phyloP scores from a whole-genome alignment of 495 filamentous ascomycete species.

The Penicillium simplicissimum region DNA sequence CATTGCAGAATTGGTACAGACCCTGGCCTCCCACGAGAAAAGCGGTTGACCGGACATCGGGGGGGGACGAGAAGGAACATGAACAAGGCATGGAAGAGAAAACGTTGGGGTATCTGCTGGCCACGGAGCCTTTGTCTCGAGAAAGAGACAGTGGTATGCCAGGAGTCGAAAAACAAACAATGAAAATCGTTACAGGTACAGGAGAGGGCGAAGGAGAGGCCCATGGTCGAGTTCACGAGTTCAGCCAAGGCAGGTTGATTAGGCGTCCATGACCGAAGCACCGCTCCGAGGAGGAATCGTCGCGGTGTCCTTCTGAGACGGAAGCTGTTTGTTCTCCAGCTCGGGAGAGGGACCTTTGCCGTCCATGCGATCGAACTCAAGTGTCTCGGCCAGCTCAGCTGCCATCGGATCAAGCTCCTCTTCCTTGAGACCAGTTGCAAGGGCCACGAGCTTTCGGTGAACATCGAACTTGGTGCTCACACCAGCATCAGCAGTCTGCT shows the following conservation, averaged over 20 bases:
- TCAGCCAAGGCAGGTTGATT: neutral
- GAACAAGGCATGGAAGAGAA: conserved; percentile 21
- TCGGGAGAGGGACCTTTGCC: conserved; percentile 39
- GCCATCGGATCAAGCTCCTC: conserved; percentile 52
- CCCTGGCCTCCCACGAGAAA: neutral
- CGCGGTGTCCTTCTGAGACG: conserved; percentile 27
- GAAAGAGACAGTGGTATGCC: conserved; percentile 14
- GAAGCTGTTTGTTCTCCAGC: conserved; percentile 22
- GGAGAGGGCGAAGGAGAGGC: neutral
- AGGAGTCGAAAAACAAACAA: conserved; percentile 37
- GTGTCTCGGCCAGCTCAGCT: conserved; percentile 45
- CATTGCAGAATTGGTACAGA: conserved; percentile 9
- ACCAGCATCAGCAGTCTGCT: conserved; percentile 50
- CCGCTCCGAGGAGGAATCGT: conserved; percentile 29
- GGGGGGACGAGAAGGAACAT: conserved; percentile 18
- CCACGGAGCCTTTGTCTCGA: conserved; percentile 1
- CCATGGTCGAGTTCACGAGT: neutral
- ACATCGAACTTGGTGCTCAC: conserved; percentile 54
- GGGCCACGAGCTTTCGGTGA: conserved; percentile 53
- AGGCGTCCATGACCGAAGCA: conserved; percentile 46
- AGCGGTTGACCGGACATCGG: neutral
- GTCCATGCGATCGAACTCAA: conserved; percentile 50
- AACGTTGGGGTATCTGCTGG: conserved; percentile 30
- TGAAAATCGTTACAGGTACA: conserved; percentile 35
- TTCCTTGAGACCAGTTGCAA: conserved; percentile 52